phyloP scores from a whole-genome alignment of 129 eudicot species.

The Helichrysum umbraculigerum region DNA sequence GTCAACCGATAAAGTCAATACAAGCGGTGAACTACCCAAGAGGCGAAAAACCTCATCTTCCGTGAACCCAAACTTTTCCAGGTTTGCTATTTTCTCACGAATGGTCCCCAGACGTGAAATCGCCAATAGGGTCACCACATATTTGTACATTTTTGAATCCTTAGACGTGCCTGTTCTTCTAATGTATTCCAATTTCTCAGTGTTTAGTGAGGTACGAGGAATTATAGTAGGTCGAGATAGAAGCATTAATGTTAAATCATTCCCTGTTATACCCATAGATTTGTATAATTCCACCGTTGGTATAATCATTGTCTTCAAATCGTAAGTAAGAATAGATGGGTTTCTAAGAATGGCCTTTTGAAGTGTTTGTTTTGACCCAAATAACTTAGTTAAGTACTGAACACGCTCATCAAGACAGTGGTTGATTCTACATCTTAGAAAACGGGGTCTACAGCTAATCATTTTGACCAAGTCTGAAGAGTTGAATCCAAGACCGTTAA shows the following conservation, averaged over 20 bases:
- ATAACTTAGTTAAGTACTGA: slow-evolving; percentile 42
- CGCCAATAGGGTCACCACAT: slow-evolving; percentile 61
- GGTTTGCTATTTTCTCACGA: slow-evolving; percentile 56
- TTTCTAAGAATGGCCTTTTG: slow-evolving; percentile 61
- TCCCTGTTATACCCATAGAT: slow-evolving; percentile 48
- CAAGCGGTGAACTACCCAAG: slow-evolving; percentile 58
- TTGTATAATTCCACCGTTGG: slow-evolving; percentile 52
- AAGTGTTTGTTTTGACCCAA: slow-evolving; percentile 58
- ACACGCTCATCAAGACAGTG: slow-evolving; percentile 51
- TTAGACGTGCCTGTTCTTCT: slow-evolving; percentile 44
- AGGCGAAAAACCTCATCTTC: slow-evolving; percentile 63
- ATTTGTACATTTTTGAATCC: slow-evolving; percentile 67
- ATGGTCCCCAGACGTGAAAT: slow-evolving; percentile 69
- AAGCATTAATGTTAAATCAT: slow-evolving; percentile 56
- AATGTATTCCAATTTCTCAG: slow-evolving; percentile 64
- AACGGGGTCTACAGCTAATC: slow-evolving; percentile 71
- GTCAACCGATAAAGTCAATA: slow-evolving; percentile 68
- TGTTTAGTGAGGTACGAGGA: slow-evolving; percentile 45
- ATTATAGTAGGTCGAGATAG: slow-evolving; percentile 66
- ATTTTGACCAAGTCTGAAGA: slow-evolving; percentile 56
- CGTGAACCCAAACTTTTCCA: slow-evolving; percentile 44
- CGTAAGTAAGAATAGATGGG: slow-evolving; percentile 69
- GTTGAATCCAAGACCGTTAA: slow-evolving; percentile 47
- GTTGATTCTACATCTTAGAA: slow-evolving; percentile 41
- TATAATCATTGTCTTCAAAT: slow-evolving; percentile 44